A percentile compares a stretch with the other conserved stretches of the same genome.
Conservation (phyloP, 1,284 basidiomycete species). For the Irpex lacteus region DNA sequence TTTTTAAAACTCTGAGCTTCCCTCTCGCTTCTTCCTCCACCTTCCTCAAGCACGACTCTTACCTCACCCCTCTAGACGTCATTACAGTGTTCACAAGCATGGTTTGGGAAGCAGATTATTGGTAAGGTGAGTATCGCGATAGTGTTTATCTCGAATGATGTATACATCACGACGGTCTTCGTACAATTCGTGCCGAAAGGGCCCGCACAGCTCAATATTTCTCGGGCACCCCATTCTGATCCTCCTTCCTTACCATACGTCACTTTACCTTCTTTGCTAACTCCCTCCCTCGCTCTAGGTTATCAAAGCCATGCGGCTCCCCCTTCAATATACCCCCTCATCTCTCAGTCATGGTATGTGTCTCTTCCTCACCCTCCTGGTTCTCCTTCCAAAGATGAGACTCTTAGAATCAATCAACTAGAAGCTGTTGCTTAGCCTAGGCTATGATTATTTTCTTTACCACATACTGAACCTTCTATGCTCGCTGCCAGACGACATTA, state of each 20-base stretch:
- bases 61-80: not conserved
- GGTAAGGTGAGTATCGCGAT: conserved; percentile 30
- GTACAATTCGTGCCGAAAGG: conserved; percentile 77
- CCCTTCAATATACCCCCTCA: too few species aligned
- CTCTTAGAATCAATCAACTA: conserved; percentile 62
- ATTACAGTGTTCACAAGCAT: conserved; percentile 1
- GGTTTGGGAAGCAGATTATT: conserved; percentile 21
- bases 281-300: not conserved
- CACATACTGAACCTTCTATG: conserved; percentile 18
- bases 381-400: conserved; percentile 33
- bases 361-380: conserved; percentile 1
- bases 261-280: not conserved
- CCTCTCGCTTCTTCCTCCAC: conserved; percentile 3
- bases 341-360: too few species aligned
- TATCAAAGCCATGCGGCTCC: not conserved
- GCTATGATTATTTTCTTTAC: conserved; percentile 48
- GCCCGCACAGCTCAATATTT: conserved; percentile 82
- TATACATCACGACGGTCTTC: conserved; percentile 84
- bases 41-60: not conserved
- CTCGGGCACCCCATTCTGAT: conserved; percentile 79
- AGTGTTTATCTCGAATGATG: conserved; percentile 39
- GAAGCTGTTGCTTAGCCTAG: conserved; percentile 80
- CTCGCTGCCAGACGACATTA: not conserved
- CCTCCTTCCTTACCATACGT: conserved; percentile 3
- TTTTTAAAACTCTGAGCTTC: conserved; percentile 53